These are phyloP conservation scores for Letharia lupina DNA, from an alignment of 495 filamentous ascomycete species.

Conservation along the genomic window DNA sequence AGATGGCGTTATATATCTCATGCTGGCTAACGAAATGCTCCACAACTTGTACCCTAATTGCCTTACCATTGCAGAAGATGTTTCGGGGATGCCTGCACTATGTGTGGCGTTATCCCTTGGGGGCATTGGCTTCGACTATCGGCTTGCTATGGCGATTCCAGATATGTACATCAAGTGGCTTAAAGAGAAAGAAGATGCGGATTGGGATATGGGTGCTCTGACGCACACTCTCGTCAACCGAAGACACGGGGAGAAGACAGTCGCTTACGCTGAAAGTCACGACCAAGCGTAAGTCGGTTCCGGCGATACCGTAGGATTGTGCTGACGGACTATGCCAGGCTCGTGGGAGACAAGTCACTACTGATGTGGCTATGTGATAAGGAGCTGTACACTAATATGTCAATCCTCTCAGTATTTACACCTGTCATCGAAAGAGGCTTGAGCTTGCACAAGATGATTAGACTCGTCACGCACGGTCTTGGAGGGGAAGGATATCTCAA, in stretches of 20 bases:
- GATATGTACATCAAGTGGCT: constrained; percentile 99
- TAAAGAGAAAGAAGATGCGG: constrained; percentile 83
- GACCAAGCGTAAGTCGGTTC: constrained; percentile 80
- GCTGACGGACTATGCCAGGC: constrained; percentile 45
- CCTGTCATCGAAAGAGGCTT: constrained; percentile 87
- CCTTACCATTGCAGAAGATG: constrained; percentile 93
- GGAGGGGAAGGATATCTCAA: constrained; percentile 97
- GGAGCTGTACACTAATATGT: constrained; percentile 98
- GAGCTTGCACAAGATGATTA: constrained; percentile 92
- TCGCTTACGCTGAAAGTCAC: constrained; percentile 93
- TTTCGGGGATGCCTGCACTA: constrained; percentile 94
- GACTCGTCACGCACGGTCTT: constrained; percentile 84
- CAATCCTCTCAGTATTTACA: constrained; percentile 68
- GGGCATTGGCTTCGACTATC: constrained; percentile 93
- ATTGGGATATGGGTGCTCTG: constrained; percentile 87
- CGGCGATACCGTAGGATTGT: constrained; percentile 2
- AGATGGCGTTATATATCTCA: constrained; percentile 90
- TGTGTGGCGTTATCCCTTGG: constrained; percentile 79
- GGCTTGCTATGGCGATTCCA: constrained; percentile 94
- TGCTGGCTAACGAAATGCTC: constrained; percentile 94
- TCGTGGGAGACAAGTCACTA: constrained; percentile 92
- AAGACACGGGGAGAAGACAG: constrained; percentile 94
- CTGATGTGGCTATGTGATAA: constrained; percentile 99
- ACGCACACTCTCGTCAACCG: constrained; percentile 83
- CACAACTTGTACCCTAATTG: constrained; percentile 75